These are phyloP conservation scores for Plasmodium gaboni DNA, from an alignment of 169 alveolate genomes.

Conservation along the genomic window DNA sequence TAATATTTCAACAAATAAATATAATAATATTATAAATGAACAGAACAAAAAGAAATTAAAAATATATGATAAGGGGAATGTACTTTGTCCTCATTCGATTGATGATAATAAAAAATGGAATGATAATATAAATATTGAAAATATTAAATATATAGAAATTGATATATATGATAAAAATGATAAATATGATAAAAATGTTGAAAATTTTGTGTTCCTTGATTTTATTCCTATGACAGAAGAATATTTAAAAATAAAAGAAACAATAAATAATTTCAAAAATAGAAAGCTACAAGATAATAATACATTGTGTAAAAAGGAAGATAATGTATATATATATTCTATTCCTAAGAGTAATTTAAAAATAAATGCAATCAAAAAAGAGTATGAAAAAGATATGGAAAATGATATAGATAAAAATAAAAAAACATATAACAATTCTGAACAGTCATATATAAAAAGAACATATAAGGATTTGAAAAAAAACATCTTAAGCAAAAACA, in stretches of 20 bases:
- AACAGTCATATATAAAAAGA: not conserved
- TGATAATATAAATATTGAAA: not conserved
- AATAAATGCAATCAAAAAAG: conserved; percentile 9
- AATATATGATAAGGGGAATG: not conserved
- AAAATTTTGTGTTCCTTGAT: conserved; percentile 33
- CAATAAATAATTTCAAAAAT: not conserved
- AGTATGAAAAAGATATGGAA: not conserved
- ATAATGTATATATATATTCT: not conserved
- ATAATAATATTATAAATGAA: not conserved
- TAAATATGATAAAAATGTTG: not conserved
- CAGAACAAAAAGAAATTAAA: not conserved
- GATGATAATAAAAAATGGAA: not conserved
- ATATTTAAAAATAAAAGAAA: conserved; percentile 29
- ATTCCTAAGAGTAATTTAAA: conserved; percentile 4
- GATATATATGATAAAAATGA: not conserved
- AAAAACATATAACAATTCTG: not conserved
- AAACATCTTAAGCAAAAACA: conserved; percentile 1
- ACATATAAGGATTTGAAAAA: conserved; percentile 23
- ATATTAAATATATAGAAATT: too few species aligned
- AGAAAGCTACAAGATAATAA: not conserved
- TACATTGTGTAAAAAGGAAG: not conserved
- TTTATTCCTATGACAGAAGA: conserved; percentile 31
- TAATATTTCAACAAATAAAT: not conserved
- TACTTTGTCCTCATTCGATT: not conserved
- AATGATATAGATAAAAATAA: not conserved